Evolutionary conservation across 495 filamentous ascomycete species (phyloP), one percentile per base, ranked within the genome.

Genomic region (Lasiosphaeria miniovina): DNA sequence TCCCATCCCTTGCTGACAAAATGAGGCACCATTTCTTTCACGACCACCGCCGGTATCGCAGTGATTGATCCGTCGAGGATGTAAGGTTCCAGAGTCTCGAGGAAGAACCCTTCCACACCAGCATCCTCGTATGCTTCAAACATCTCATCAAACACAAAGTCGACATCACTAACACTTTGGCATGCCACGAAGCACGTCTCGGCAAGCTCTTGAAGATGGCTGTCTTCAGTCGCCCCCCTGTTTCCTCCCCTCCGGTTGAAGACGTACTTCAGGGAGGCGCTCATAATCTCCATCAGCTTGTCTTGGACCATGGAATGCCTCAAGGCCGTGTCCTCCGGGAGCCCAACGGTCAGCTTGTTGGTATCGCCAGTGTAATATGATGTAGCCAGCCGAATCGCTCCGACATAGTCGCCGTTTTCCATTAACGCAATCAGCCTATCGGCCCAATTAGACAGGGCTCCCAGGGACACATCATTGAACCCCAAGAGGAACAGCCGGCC

Each of bases 381-480:
- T 1, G 92, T 97, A 4, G 94, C 94, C 64, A 97, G 80, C 60
- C 84, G 80, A 54, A 98, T 96, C 6, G 95, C 93, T 6, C 86
- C 86, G 63, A 98, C 90, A 64, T 92, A 95, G 68, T 96, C 90
- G 34, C 94, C 94, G 49, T 90, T 87, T 68, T 98, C 92, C 91
- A 98, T 96, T 58, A 97, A 77, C 1, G 93, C 93, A 55, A 96
- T 84, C n/a, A 98, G 77, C 61, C 94, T 82, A 74, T 98, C 94
- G n/a, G 94, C 94, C 94, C 94, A 98, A 65, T 98, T 98, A 11
- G 95, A 97, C 49, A 98, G 74, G 36, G 86, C 88, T 24, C 94
- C 94, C 51, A 98, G 86, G 3, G 90, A 88, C 8, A 96, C 74
- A 66, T 98, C 94, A 69, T 89, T 91, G 76, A 90, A 90, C 45